Base-by-base conservation (phyloP, 148 eudicot genomes). In the Hydrangea macrophylla region DNA sequence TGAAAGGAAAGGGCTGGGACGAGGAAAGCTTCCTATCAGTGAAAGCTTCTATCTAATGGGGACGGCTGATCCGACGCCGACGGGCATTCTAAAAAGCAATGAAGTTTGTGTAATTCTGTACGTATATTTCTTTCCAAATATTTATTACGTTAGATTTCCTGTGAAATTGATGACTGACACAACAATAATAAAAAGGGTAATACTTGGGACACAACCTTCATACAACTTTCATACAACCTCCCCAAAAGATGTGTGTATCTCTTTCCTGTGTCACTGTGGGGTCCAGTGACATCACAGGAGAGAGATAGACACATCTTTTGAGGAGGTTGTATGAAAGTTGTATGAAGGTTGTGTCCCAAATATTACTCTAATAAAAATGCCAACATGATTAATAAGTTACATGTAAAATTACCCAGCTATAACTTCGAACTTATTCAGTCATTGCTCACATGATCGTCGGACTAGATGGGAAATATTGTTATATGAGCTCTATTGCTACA, bases 51-150 rank as follows among this genome's bases (percentile, higher is more conserved):
- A 86, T 71, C 58, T 94, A 37, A 94, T 94, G 90, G 98, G 98
- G 59, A 94, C 98, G 15, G 78, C 83, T 65, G 98, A 94, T 73
- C 98, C 98, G 6, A 94, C 92, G 0, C 98, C 98, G 6, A 94
- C 92, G 0, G 79, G 79, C 30, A 44, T 75, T 20, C 68, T 93
- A 55, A 79, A 88, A 13, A 56, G 71, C 56, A 76, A 82, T 51
- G 83, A 93, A 93, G 96, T 93, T 71, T 93, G 90, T 64, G 82
- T 93, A n/a, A 83, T 93, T 70, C 76, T 83, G 98, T 93, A 86
- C 10, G 92, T 48, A 53, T 79, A 18, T 12, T 31, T 67, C 62
- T 33, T 31, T n/a, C 30, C 12, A 25, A 11, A 30, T 56, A 7
- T 15, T 18, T 69, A 10, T n/a, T 35, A 24, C 40, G 24, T 24